Evolutionary conservation across 768 basidiomycete genomes (phyloP), one percentile per base, ranked within the genome.

Genomic region (Candolleomyces efflorescens): DNA sequence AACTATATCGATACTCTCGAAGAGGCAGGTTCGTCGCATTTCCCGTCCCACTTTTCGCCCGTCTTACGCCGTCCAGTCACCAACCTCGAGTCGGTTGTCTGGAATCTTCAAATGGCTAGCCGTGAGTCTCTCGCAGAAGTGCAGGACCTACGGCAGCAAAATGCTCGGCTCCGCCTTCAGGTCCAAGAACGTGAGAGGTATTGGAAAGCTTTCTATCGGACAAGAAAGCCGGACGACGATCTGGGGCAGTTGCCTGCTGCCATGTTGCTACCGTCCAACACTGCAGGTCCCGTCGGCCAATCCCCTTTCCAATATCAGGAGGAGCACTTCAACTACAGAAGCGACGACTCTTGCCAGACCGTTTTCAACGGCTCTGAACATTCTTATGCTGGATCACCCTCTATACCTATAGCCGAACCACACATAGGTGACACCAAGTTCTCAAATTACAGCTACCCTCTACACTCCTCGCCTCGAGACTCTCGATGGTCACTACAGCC

Each of bases 1-100:
- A 92, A 90, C 71, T 93, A 93, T 70, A 93, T 93, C 67, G 84
- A 88, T 44, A 92, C 90, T 12, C 82, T 93, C 61, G 91, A 93
- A 70, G 90, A 90, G 68, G 90, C 90, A 77, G 84, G 82, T 82
- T 61, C 56, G 63, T 50, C 47, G 32, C 60, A 59, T 67, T 63
- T 55, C 48, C 57, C 56, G 47, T 45, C 46, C 24, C 44, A 17
- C 20, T 46, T 5, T 15, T 24, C 39, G 46, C 43, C 27, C 54
- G 48, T 54, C 63, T 59, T 55, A 66, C 66, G 60, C 62, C 55
- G 64, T 45, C 26, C 68, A 88, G 90, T 93, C 63, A 92, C 88
- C 22, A 92, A 84, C 65, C 77, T 93, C 54, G 91, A 93, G 70
- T 83, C 83, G n/a, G 90, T 92, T 53, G 90, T 94, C 55, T 71